Conservation (phyloP, 202 grass and related monocot genomes). For the Setaria italica region DNA sequence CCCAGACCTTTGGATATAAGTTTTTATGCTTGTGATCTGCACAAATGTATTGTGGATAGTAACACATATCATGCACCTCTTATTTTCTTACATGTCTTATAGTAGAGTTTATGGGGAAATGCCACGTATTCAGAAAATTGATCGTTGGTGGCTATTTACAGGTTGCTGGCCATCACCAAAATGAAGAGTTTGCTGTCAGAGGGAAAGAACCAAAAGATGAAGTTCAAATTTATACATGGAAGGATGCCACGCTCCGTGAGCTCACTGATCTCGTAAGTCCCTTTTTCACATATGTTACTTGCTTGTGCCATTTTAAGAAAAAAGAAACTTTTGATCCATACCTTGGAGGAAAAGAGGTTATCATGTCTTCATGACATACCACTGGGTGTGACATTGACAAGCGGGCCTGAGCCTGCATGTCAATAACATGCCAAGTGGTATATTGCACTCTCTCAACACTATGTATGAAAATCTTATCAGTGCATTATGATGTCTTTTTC, state of each 20-base stretch:
- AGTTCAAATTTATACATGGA: constrained; percentile 99
- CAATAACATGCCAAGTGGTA: constrained; percentile 20
- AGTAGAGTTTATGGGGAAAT: constrained; percentile 10
- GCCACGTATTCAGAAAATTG: not conserved
- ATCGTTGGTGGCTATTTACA: constrained; percentile 40
- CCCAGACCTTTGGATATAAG: not conserved
- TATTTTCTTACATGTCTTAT: constrained; percentile 18
- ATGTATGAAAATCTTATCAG: constrained; percentile 45
- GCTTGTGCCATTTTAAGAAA: not conserved
- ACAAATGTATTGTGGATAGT: not conserved
- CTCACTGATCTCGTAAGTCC: constrained; percentile 88
- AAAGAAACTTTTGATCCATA: not conserved
- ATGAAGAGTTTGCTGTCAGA: constrained; percentile 93
- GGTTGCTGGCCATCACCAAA: constrained; percentile 77
- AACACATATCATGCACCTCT: not conserved
- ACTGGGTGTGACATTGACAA: not conserved
- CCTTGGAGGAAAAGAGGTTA: not conserved
- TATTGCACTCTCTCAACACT: not conserved
- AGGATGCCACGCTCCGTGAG: constrained; percentile 90
- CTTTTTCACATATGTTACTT: constrained; percentile 13
- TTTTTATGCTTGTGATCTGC: constrained; percentile 10
- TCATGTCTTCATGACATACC: not conserved
- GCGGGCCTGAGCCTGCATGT: not conserved
- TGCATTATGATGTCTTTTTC: constrained; percentile 35
- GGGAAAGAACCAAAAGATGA: constrained; percentile 99